These are phyloP conservation scores for Sideroxylon spinosum DNA, from an alignment of 179 eudicot species.

Conservation along the genomic window DNA sequence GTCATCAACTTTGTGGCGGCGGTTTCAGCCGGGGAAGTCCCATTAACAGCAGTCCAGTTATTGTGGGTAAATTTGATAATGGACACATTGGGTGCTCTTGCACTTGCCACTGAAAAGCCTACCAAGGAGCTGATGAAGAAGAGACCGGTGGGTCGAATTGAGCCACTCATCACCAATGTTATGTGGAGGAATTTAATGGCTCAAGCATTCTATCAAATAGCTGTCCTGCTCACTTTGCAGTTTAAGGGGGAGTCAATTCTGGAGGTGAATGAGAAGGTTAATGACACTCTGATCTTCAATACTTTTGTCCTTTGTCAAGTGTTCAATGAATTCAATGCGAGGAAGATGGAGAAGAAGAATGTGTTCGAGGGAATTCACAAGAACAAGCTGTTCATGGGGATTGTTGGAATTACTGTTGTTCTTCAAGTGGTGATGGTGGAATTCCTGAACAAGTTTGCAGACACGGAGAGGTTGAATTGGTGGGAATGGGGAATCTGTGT, in stretches of 20 bases:
- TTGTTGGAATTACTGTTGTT: constrained; percentile 18
- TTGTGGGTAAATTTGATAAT: constrained; percentile 31
- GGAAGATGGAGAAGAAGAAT: constrained; percentile 32
- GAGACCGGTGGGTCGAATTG: constrained; percentile 20
- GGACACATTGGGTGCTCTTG: constrained; percentile 31
- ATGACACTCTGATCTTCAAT: constrained; percentile 21
- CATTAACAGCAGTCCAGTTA: constrained; percentile 23
- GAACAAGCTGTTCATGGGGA: constrained; percentile 24
- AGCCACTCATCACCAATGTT: constrained; percentile 27
- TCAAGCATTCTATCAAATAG: constrained; percentile 19
- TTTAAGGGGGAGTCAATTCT: constrained; percentile 26
- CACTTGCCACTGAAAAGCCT: constrained; percentile 29
- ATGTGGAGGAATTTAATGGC: constrained; percentile 33
- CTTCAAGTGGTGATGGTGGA: constrained; percentile 35
- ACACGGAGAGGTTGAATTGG: constrained; percentile 23
- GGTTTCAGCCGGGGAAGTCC: constrained; percentile 26
- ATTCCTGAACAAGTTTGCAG: constrained; percentile 23
- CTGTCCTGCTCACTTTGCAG: constrained; percentile 19
- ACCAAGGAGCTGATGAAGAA: constrained; percentile 23
- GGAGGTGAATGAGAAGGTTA: constrained; percentile 11
- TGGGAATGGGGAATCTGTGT: constrained; percentile 23
- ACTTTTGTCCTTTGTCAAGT: constrained; percentile 25
- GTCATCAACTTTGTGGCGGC: constrained; percentile 20
- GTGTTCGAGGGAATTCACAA: constrained; percentile 24
- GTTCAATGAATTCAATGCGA: constrained; percentile 27